A percentile compares a stretch with the other conserved stretches of the same genome.
Evolutionary conservation across 305 asterid genomes (phyloP).

Genomic region (Plantago rigida): DNA sequence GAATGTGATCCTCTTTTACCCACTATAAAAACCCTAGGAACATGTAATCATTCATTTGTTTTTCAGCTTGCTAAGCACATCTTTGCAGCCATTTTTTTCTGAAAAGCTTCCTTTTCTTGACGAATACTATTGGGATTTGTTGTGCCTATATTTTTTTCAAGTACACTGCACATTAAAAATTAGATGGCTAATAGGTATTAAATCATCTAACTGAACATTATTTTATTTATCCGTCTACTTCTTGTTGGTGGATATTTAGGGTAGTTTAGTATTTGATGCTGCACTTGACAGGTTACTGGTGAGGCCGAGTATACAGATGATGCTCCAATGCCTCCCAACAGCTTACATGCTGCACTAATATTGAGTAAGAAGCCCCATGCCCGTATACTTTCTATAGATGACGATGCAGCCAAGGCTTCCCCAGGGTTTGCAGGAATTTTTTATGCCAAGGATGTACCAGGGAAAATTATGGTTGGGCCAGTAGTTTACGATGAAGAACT

Average conservation of each 20-base stretch:
- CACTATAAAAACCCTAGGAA: no score
- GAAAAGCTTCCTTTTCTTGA: no score
- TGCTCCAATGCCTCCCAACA: slow-evolving; percentile 70
- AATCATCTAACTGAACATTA: no score
- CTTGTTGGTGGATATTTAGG: slow-evolving; percentile 4
- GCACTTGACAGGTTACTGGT: slow-evolving; percentile 66
- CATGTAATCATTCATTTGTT: no score
- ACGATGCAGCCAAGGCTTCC: slow-evolving; percentile 58
- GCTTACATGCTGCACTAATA: slow-evolving; percentile 68
- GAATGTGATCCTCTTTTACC: no score
- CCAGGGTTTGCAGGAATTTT: slow-evolving; percentile 76
- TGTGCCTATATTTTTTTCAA: no score
- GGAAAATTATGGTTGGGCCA: slow-evolving; percentile 56
- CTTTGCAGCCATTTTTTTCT: no score
- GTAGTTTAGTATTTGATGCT: slow-evolving; percentile 9
- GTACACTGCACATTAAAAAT: no score
- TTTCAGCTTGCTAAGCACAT: no score
- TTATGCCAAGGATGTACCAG: slow-evolving; percentile 69
- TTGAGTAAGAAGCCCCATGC: slow-evolving; percentile 91
- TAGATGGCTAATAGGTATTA: no score
- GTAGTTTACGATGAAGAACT: slow-evolving; percentile 67
- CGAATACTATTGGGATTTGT: no score
- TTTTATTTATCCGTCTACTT: no score
- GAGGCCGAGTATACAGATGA: slow-evolving; percentile 98
- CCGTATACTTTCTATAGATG: slow-evolving; percentile 62